Conservation (phyloP, 192 early-diverging fungal genomes). For the Coemansia sp. region DNA sequence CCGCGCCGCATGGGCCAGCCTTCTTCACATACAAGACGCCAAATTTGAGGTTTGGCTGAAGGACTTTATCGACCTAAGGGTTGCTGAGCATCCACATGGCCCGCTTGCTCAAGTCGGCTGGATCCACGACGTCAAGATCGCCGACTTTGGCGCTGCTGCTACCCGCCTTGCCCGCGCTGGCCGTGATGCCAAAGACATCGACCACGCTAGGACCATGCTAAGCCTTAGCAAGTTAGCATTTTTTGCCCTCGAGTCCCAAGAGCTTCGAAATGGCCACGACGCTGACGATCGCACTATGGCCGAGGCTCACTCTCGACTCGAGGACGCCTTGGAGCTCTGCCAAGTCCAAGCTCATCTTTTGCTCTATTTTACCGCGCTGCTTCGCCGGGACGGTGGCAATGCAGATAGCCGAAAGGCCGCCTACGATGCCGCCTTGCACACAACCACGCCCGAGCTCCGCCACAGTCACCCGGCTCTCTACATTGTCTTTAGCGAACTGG, state of each 20-base stretch:
- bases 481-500: constrained; percentile 22
- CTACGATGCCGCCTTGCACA: constrained; percentile 30
- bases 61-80: constrained; percentile 24
- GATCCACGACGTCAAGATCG: constrained; percentile 41
- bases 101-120: constrained; percentile 25
- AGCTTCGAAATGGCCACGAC: too few relatives aligned
- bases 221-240: constrained; percentile 46
- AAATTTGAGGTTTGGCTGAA: constrained; percentile 22
- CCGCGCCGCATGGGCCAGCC: constrained; percentile 46
- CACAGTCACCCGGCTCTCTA: constrained; percentile 36
- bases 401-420: constrained; percentile 21
- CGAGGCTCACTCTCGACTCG: constrained; percentile 25
- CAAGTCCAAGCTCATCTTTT: constrained; percentile 25
- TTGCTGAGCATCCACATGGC: neutral
- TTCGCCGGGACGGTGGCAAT: neutral
- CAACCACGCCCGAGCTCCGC: constrained; percentile 30
- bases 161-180: constrained; percentile 32
- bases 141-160: constrained; percentile 35
- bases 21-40: constrained; percentile 17
- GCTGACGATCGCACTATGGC: constrained; percentile 5
- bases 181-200: constrained; percentile 20
- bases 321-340: constrained; percentile 41
- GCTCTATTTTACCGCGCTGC: constrained; percentile 5
- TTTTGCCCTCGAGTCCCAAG: constrained; percentile 11
- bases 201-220: constrained; percentile 33